Evolutionary conservation across 805 yeast genomes (phyloP), one percentile per base, ranked within the genome.

Genomic region (Barnettozyma pratensis): DNA sequence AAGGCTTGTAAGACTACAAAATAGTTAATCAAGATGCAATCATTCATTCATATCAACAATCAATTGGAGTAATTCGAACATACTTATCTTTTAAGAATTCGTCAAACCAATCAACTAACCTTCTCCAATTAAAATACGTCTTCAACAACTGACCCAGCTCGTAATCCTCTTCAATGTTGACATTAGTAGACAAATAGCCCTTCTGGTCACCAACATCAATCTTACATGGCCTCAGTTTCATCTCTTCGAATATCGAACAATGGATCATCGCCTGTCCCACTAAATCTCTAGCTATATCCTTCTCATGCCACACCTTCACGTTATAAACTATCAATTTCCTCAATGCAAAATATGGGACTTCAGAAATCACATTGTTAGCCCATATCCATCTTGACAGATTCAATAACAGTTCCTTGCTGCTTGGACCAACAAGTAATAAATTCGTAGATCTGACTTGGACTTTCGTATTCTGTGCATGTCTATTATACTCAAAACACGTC

Each of bases 341-440:
- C 19, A 60, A 54, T 1, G 57, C 54, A 8, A 50, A 44, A 41
- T 49, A 60, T 28, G 64, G 64, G 1, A 51, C 62, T 34, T 53
- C 54, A 5, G 57, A 27, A 2, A 41, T 29, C 14, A 58, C 49
- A 14, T 54, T 48, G 7, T 49, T 45, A 1, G 53, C 45, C 60
- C 61, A 55, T 28, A 60, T 27, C 64, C 64, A 60, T 37, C 42
- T 46, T 11, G 53, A 52, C 9, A 56, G 28, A 6, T 40, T 39
- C 44, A 51, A 39, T 6, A 59, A 19, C 4, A 42, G 42, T 6
- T 51, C 48, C 6, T 46, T 46, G 4, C 51, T 47, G 12, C 50
- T 44, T 2, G 55, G 50, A 8, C 48, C 47, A 8, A 40, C 36
- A 19, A 36, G 27, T 41, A 28, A 10, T 11, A 41, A 39, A 44